Evolutionary conservation across 768 basidiomycete genomes (phyloP).

Genomic region (Russula vinacea): DNA sequence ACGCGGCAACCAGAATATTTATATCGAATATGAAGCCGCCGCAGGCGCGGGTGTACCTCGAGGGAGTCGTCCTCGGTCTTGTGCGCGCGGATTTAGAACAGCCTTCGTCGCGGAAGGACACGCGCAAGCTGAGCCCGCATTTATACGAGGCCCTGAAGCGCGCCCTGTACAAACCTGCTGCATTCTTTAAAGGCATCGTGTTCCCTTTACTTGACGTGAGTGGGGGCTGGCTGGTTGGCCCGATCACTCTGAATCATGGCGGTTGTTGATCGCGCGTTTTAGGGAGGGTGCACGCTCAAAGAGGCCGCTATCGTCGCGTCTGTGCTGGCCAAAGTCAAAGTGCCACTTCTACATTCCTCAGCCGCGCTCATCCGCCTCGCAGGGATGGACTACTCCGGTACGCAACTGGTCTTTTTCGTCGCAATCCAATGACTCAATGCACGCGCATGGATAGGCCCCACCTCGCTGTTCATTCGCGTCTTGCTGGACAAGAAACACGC

Average conservation of each 20-base stretch:
- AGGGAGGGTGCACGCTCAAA: constrained; percentile 84
- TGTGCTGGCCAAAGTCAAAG: constrained; percentile 82
- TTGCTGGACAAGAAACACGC: constrained; percentile 97
- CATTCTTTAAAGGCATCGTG: constrained; percentile 97
- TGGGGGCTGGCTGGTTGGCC: background rate
- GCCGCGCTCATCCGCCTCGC: constrained; percentile 91
- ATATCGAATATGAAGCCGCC: constrained; percentile 95
- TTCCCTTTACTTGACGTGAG: constrained; percentile 92
- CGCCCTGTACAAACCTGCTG: constrained; percentile 91
- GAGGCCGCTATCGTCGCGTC: constrained; percentile 95
- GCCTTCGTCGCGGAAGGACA: constrained; percentile 38
- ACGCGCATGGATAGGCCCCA: constrained; percentile 55
- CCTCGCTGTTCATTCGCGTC: constrained; percentile 95
- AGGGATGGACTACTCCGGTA: constrained; percentile 94
- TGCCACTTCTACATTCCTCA: constrained; percentile 95
- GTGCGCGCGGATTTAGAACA: constrained; percentile 81
- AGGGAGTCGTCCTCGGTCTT: constrained; percentile 87
- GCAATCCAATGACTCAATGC: background rate
- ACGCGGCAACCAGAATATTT: constrained; percentile 91
- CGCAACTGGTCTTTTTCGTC: no score
- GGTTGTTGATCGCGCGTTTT: background rate
- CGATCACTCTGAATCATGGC: background rate
- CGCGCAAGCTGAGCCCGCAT: constrained; percentile 89
- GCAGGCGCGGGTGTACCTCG: constrained; percentile 88
- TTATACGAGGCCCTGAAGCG: constrained; percentile 92